phyloP scores from a whole-genome alignment of 352 stramenopile genomes.

The Pythium insidiosum region DNA sequence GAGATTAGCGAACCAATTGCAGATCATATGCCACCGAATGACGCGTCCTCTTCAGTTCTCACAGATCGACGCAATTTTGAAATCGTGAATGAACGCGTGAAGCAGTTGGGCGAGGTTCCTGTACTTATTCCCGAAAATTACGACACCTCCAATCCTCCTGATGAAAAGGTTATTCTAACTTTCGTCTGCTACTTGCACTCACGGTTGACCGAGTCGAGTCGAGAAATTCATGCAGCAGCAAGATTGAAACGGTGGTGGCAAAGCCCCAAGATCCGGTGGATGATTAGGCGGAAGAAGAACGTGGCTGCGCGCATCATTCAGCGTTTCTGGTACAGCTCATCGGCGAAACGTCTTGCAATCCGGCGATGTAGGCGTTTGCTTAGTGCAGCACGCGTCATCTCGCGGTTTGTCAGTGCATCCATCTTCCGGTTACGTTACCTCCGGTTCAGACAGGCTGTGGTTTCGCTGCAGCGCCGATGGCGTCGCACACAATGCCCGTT shows the following conservation, averaged over 20 bases:
- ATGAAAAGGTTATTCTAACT: slow-evolving; percentile 92
- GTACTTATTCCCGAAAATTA: slow-evolving; percentile 83
- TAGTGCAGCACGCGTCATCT: slow-evolving; percentile 46
- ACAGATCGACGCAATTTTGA: slow-evolving; percentile 80
- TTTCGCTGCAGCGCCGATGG: slow-evolving; percentile 10
- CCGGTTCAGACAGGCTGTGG: slow-evolving; percentile 19
- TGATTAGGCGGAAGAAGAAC: slow-evolving; percentile 54
- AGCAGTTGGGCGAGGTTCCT: slow-evolving; percentile 90
- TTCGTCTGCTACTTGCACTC: slow-evolving; percentile 93
- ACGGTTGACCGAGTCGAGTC: slow-evolving; percentile 90
- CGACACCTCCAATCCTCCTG: slow-evolving; percentile 84
- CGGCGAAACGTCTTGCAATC: slow-evolving; percentile 56
- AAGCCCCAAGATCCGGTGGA: slow-evolving; percentile 38
- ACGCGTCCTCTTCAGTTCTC: slow-evolving; percentile 13
- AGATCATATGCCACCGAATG: slow-evolving; percentile 12
- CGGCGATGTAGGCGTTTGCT: slow-evolving; percentile 60
- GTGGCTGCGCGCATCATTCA: slow-evolving; percentile 48
- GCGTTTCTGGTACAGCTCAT: slow-evolving; percentile 79
- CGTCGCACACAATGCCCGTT: background rate
- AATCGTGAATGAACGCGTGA: slow-evolving; percentile 84
- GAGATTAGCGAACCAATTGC: slow-evolving; percentile 48
- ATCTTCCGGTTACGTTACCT: slow-evolving; percentile 9
- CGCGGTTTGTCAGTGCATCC: slow-evolving; percentile 15
- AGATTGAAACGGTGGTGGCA: slow-evolving; percentile 84
- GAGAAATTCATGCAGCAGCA: slow-evolving; percentile 87